Percentiles rank a stretch among this genome's conserved stretches.
These are phyloP conservation scores for Calendula officinalis DNA, from an alignment of 129 eudicot species.

Conservation along the genomic window DNA sequence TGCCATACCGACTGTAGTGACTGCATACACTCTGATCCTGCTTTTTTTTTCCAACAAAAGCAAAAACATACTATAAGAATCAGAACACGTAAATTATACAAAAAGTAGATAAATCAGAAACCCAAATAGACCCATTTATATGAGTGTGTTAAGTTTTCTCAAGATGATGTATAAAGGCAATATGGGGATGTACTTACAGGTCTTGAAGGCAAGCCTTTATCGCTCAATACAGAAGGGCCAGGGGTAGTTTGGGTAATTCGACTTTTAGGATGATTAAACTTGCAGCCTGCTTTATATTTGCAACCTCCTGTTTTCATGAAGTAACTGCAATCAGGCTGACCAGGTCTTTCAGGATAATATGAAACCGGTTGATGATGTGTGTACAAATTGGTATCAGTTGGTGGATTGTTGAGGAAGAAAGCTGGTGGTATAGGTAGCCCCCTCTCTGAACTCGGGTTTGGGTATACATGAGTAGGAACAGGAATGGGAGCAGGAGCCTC, in stretches of 20 bases:
- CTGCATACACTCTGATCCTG: slow-evolving; percentile 85
- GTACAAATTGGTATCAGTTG: slow-evolving; percentile 41
- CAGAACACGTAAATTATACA: not conserved
- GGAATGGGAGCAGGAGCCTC: slow-evolving; percentile 46
- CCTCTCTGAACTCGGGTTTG: slow-evolving; percentile 36
- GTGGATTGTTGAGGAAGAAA: slow-evolving; percentile 50
- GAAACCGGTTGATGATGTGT: slow-evolving; percentile 46
- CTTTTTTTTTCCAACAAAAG: not conserved
- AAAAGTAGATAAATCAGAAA: not conserved
- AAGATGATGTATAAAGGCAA: not conserved
- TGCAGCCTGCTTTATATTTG: slow-evolving; percentile 65
- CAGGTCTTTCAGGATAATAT: slow-evolving; percentile 81
- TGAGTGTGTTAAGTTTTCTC: not conserved
- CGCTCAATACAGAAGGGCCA: slow-evolving; percentile 43
- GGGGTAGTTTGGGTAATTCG: slow-evolving; percentile 34
- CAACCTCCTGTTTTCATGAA: slow-evolving; percentile 83
- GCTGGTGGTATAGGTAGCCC: slow-evolving; percentile 75
- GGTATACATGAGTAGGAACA: slow-evolving; percentile 29
- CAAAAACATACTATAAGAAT: slow-evolving; percentile 6
- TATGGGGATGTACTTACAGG: slow-evolving; percentile 63
- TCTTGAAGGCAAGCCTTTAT: slow-evolving; percentile 85
- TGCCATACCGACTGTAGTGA: slow-evolving; percentile 76
- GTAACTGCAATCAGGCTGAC: slow-evolving; percentile 79
- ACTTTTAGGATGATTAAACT: slow-evolving; percentile 81
- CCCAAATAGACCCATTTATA: not conserved